A percentile compares a stretch with the other conserved stretches of the same genome.
These are phyloP conservation scores for Globisporangium polare DNA, from an alignment of 352 stramenopile genomes.

Conservation along the genomic window DNA sequence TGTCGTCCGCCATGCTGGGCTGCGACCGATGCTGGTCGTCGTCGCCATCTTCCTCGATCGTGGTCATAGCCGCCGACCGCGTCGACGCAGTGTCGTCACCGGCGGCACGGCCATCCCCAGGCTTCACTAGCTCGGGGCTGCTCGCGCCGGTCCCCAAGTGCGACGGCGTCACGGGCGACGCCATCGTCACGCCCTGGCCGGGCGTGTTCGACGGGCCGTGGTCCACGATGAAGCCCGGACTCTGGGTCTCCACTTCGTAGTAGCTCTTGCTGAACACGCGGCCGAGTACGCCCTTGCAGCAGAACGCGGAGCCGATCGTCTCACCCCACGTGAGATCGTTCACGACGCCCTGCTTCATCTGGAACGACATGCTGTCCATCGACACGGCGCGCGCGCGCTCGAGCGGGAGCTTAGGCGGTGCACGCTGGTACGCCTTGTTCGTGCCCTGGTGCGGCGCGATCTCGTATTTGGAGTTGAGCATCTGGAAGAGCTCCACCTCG, in stretches of 20 bases:
- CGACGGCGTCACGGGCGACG: conserved; percentile 50
- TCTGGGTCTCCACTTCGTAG: conserved; percentile 80
- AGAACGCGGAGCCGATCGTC: conserved; percentile 57
- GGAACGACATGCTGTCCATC: conserved; percentile 51
- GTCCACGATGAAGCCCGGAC: conserved; percentile 48
- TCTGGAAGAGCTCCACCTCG: conserved; percentile 83
- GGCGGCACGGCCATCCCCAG: conserved; percentile 16
- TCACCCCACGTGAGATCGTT: conserved; percentile 53
- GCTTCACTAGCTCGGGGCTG: conserved; percentile 24
- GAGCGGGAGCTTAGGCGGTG: conserved; percentile 35
- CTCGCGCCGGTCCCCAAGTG: conserved; percentile 27
- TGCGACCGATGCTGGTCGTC: conserved; percentile 15
- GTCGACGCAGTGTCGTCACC: background rate
- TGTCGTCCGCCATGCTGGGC: conserved; percentile 30
- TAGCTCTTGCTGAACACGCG: conserved; percentile 65
- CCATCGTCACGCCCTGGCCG: conserved; percentile 53
- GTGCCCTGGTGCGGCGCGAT: conserved; percentile 72
- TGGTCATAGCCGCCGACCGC: conserved; percentile 15
- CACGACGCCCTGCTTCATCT: conserved; percentile 49
- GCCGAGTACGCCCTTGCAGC: conserved; percentile 57
- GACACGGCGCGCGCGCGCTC: conserved; percentile 58
- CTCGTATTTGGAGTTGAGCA: conserved; percentile 86
- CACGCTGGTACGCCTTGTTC: conserved; percentile 43
- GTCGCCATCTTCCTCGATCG: conserved; percentile 24
- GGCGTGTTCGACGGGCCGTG: conserved; percentile 60